Conservation (phyloP, 2,329 filamentous ascomycete species). For the Coniochaeta ligniaria region DNA sequence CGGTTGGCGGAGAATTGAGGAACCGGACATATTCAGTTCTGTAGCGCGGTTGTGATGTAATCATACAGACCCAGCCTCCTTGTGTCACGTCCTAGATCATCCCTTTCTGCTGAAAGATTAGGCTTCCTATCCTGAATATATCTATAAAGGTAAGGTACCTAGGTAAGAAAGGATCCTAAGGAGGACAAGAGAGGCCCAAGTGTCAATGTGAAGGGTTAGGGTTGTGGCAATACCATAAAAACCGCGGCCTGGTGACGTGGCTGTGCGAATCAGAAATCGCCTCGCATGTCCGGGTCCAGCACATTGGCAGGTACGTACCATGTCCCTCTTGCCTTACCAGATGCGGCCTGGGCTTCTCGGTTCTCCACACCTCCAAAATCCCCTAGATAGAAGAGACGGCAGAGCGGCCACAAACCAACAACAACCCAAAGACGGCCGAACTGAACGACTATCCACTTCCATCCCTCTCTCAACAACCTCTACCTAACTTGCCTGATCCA, state of each 20-base stretch:
- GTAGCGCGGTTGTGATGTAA: neutral
- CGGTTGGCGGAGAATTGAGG: neutral
- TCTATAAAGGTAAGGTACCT: no score
- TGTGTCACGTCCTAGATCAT: neutral
- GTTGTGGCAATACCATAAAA: no score
- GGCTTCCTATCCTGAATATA: no score
- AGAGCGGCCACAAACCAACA: neutral
- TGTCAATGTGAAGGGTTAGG: no score
- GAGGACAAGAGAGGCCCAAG: no score
- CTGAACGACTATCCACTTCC: neutral
- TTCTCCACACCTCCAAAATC: conserved; percentile 1
- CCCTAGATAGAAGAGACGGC: neutral
- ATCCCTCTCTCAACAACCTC: neutral
- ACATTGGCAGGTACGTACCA: neutral
- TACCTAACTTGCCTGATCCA: neutral
- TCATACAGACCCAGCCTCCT: no score
- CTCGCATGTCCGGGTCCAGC: neutral
- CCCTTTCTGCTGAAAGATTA: no score
- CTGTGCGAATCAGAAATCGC: neutral
- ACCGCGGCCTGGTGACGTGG: neutral
- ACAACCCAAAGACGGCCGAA: neutral
- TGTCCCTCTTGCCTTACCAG: neutral
- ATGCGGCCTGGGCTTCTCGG: neutral
- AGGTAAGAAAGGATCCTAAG: no score
- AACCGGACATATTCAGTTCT: neutral